phyloP scores from a whole-genome alignment of 2,329 filamentous ascomycete genomes.

The Hawksworthiomyces lignivorus region DNA sequence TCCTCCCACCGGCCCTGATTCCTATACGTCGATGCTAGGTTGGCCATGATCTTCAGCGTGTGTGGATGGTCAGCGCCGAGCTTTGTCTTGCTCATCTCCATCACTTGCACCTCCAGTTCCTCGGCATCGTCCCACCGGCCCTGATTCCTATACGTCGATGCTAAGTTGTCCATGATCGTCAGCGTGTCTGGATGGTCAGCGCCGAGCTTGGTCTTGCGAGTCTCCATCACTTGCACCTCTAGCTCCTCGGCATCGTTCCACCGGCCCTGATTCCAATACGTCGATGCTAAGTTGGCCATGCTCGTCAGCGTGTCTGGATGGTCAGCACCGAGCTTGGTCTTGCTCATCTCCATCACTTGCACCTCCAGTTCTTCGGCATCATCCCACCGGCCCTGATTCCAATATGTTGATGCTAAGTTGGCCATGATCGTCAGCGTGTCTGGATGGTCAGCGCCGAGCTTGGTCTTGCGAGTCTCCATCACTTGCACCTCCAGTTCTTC shows the following conservation, averaged over 20 bases:
- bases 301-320: background rate
- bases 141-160: background rate
- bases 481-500: background rate
- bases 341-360: background rate
- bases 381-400: background rate
- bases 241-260: background rate
- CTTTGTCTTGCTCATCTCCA: background rate
- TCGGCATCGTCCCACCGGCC: background rate
- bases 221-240: background rate
- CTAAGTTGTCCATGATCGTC: background rate
- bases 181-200: background rate
- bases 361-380: background rate
- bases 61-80: constrained; percentile 1
- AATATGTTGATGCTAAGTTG: background rate
- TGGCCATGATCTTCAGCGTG: background rate
- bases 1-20: background rate
- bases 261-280: background rate
- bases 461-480: background rate
- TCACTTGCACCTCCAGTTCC: background rate
- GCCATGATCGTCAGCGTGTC: background rate
- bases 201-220: background rate
- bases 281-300: background rate
- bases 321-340: background rate
- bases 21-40: background rate
- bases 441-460: constrained; percentile 1